Conservation (phyloP, 148 eudicot species). For the Chenopodium formosanum region DNA sequence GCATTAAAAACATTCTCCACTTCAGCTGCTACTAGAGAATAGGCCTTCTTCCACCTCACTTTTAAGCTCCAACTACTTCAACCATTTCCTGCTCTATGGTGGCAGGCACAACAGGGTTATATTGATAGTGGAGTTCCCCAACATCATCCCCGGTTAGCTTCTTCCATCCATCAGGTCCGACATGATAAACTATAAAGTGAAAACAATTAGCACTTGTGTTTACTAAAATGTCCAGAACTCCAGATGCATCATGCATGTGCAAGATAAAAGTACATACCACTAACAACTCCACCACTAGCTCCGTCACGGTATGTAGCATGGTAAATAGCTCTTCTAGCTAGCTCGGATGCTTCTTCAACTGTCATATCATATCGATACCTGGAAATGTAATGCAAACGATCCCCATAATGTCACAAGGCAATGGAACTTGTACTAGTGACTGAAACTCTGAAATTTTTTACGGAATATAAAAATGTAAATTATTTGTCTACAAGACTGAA, state of each 20-base stretch:
- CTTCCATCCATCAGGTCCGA: constrained; percentile 89
- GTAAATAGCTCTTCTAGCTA: constrained; percentile 86
- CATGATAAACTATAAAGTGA: constrained; percentile 62
- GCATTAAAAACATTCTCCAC: background rate
- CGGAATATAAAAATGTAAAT: background rate
- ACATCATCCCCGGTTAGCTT: constrained; percentile 94
- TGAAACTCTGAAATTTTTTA: background rate
- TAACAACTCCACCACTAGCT: constrained; percentile 97
- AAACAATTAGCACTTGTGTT: background rate
- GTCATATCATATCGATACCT: constrained; percentile 82
- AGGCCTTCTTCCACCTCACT: background rate
- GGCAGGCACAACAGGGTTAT: constrained; percentile 67
- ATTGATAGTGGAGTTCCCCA: constrained; percentile 80
- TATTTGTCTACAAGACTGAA: background rate
- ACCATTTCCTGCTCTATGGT: constrained; percentile 83
- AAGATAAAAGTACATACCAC: constrained; percentile 51
- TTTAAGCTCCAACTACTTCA: constrained; percentile 48
- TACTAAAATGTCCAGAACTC: background rate
- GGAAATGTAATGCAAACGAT: background rate
- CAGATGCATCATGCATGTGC: background rate
- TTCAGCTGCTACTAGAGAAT: background rate
- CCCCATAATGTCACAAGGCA: background rate
- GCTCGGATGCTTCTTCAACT: constrained; percentile 77
- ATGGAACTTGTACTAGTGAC: background rate
- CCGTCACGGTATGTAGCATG: constrained; percentile 97